phyloP scores from a whole-genome alignment of 495 filamentous ascomycete species.

The Friedmanniomyces simplex region DNA sequence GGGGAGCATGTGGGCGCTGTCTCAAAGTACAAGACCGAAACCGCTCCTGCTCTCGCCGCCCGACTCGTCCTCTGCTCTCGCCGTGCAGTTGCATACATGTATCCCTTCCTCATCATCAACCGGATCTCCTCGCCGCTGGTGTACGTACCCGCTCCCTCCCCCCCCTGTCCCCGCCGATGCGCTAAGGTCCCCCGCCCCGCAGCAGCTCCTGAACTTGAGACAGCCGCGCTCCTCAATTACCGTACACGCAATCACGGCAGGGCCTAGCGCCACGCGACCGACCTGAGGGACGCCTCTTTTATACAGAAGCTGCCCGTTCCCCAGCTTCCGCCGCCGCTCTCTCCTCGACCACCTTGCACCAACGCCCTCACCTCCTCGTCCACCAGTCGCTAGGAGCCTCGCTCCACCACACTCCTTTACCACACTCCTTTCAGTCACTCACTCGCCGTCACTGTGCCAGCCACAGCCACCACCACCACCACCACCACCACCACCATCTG shows the following conservation, averaged over 20 bases:
- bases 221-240: background rate
- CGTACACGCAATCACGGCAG: no score
- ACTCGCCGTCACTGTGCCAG: constrained; percentile 5
- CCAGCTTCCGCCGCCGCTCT: background rate
- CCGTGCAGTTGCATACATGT: no score
- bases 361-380: background rate
- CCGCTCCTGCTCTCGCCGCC: background rate
- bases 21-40: background rate
- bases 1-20: background rate
- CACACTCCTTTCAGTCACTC: background rate
- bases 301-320: background rate
- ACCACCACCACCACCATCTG: no score
- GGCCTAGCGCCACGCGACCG: no score
- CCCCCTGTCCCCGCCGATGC: no score
- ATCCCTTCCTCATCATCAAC: no score
- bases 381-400: background rate
- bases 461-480: background rate
- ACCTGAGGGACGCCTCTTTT: no score
- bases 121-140: no score
- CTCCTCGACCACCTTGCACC: no score
- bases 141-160: no score
- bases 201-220: background rate
- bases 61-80: no score
- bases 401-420: constrained; percentile 1
- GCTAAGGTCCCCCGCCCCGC: no score